phyloP scores from a whole-genome alignment of 108 stramenopile genomes.

The Skeletonema potamos region DNA sequence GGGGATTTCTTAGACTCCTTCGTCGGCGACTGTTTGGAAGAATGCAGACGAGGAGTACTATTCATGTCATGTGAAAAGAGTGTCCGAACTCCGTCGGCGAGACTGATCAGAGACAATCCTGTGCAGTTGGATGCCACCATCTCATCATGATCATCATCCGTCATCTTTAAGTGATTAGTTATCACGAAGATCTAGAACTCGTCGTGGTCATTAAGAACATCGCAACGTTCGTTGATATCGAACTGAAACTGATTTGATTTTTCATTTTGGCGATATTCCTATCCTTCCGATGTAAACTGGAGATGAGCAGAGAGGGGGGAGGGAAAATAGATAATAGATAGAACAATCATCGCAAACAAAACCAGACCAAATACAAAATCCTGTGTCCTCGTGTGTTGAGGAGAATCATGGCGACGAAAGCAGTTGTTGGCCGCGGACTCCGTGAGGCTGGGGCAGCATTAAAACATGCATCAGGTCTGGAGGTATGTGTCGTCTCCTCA shows the following conservation, averaged over 20 bases:
- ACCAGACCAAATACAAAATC: too few relatives aligned
- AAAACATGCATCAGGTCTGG: conserved; percentile 54
- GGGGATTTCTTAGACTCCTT: background rate
- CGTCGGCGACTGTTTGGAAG: background rate
- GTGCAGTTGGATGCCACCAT: background rate
- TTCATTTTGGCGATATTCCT: too few relatives aligned
- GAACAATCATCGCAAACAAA: too few relatives aligned
- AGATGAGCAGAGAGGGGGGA: background rate
- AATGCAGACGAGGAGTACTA: too few relatives aligned
- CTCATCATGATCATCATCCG: background rate
- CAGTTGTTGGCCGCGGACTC: conserved; percentile 54
- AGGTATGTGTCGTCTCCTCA: conserved; percentile 41
- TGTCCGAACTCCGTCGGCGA: background rate
- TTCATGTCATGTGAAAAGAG: background rate
- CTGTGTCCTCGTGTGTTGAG: too few relatives aligned
- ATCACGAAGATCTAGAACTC: too few relatives aligned
- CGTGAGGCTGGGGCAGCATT: conserved; percentile 69
- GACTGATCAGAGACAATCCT: background rate
- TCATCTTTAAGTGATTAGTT: background rate
- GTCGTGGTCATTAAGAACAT: too few relatives aligned
- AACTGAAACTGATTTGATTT: too few relatives aligned
- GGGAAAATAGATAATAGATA: too few relatives aligned
- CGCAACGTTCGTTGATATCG: too few relatives aligned
- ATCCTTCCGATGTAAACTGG: background rate
- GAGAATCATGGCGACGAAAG: conserved; percentile 42